phyloP scores from a whole-genome alignment of 1,284 basidiomycete genomes.

The Ustilago sp. region DNA sequence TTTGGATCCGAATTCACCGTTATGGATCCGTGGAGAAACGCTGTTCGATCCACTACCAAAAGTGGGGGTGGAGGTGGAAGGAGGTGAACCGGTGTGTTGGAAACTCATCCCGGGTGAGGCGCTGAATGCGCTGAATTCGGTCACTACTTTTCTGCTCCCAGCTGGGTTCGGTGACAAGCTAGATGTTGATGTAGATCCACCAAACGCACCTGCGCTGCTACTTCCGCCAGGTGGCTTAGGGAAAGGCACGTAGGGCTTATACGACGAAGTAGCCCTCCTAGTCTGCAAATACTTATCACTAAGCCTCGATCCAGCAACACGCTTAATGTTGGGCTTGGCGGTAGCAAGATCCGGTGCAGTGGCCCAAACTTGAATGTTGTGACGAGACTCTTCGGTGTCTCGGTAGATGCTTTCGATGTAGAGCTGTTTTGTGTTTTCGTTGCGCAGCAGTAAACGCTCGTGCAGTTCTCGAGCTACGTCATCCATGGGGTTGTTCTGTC shows the following conservation, averaged over 20 bases:
- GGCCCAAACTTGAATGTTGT: slow-evolving; percentile 90
- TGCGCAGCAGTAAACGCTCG: slow-evolving; percentile 87
- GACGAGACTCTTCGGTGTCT: slow-evolving; percentile 76
- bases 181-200: slow-evolving; percentile 6
- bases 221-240: slow-evolving; percentile 44
- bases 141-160: slow-evolving; percentile 53
- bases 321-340: slow-evolving; percentile 82
- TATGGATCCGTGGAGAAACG: slow-evolving; percentile 27
- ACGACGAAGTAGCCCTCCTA: slow-evolving; percentile 52
- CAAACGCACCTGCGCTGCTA: slow-evolving; percentile 10
- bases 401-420: slow-evolving; percentile 91
- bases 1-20: slow-evolving; percentile 41
- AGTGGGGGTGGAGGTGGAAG: slow-evolving; percentile 17
- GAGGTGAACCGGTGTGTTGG: slow-evolving; percentile 47
- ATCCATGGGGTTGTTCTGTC: slow-evolving; percentile 80
- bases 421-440: slow-evolving; percentile 96
- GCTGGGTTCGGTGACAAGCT: slow-evolving; percentile 8
- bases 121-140: slow-evolving; percentile 61
- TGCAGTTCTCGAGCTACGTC: slow-evolving; percentile 94
- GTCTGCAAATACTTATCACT: slow-evolving; percentile 64
- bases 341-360: slow-evolving; percentile 79
- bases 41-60: slow-evolving; percentile 13
- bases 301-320: slow-evolving; percentile 71
- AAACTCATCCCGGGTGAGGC: slow-evolving; percentile 62
- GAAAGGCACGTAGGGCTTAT: slow-evolving; percentile 54